phyloP scores from a whole-genome alignment of 805 yeast genomes.

The Lachancea kluyveri region DNA sequence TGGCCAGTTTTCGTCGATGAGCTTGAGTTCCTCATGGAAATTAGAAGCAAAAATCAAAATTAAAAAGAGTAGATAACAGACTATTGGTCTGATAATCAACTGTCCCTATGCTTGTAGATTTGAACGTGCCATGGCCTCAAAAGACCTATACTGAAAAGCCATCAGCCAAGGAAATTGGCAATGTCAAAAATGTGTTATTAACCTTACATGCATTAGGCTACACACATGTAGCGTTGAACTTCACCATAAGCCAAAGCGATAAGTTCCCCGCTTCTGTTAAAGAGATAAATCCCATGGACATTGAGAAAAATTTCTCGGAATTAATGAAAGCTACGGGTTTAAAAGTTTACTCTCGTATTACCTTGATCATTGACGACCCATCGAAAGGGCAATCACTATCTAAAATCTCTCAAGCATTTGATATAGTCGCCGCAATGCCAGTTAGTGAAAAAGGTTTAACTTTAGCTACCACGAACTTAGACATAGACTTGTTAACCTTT shows the following conservation, averaged over 20 bases:
- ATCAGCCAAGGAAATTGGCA: constrained; percentile 35
- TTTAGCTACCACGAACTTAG: constrained; percentile 66
- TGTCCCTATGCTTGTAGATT: constrained; percentile 46
- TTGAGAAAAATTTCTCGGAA: constrained; percentile 22
- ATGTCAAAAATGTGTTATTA: constrained; percentile 43
- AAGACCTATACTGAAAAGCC: constrained; percentile 39
- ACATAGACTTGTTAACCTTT: constrained; percentile 75
- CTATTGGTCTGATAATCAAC: too few relatives aligned
- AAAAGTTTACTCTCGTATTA: constrained; percentile 61
- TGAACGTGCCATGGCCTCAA: constrained; percentile 72
- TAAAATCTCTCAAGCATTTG: constrained; percentile 44
- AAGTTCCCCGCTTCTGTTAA: constrained; percentile 43
- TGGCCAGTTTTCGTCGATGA: too few relatives aligned
- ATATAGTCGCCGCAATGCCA: constrained; percentile 79
- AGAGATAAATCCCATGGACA: constrained; percentile 40
- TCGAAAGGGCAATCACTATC: constrained; percentile 55
- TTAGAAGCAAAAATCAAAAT: not conserved
- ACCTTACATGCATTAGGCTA: constrained; percentile 61
- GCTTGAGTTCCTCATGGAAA: too few relatives aligned
- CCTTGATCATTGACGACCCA: constrained; percentile 71
- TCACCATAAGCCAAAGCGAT: constrained; percentile 43
- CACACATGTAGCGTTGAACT: constrained; percentile 71
- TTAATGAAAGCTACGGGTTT: constrained; percentile 34
- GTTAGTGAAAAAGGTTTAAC: constrained; percentile 71
- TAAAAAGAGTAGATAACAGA: not conserved